Conservation (phyloP, 805 yeast genomes). For the Sugiyamaella floridensis region DNA sequence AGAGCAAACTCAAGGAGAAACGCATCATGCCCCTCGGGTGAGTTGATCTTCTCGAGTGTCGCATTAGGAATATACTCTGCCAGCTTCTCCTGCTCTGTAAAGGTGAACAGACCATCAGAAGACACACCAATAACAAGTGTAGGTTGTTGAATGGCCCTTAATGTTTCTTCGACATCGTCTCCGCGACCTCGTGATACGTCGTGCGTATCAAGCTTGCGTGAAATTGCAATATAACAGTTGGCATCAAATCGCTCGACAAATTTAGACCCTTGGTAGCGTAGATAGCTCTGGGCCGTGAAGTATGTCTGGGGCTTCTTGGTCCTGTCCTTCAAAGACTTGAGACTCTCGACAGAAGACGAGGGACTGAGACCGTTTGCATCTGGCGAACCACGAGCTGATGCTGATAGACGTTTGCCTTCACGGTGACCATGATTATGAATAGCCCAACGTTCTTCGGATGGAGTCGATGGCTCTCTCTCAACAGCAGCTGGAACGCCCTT, state of each 20-base stretch:
- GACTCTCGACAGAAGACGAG: constrained; percentile 1
- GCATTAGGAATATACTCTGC: constrained; percentile 71
- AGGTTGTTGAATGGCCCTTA: constrained; percentile 60
- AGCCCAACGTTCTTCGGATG: constrained; percentile 69
- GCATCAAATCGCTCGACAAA: constrained; percentile 90
- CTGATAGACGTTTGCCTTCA: constrained; percentile 24
- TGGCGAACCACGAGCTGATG: constrained; percentile 3
- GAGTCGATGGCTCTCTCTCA: constrained; percentile 31
- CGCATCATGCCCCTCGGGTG: constrained; percentile 98
- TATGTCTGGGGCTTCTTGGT: constrained; percentile 41
- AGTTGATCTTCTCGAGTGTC: constrained; percentile 60
- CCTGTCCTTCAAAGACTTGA: background rate
- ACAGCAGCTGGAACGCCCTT: constrained; percentile 25
- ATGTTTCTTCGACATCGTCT: constrained; percentile 43
- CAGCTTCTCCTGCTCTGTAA: constrained; percentile 80
- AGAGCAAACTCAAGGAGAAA: constrained; percentile 81
- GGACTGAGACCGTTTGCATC: background rate
- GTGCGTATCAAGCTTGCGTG: constrained; percentile 91
- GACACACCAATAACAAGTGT: constrained; percentile 80
- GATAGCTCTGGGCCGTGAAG: constrained; percentile 92
- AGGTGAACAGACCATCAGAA: constrained; percentile 89
- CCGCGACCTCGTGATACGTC: constrained; percentile 79
- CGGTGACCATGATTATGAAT: constrained; percentile 81
- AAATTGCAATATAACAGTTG: constrained; percentile 89
- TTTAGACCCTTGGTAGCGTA: constrained; percentile 90